Evolutionary conservation across 148 eudicot species (phyloP).

Genomic region (Vaccinium macrocarpon): DNA sequence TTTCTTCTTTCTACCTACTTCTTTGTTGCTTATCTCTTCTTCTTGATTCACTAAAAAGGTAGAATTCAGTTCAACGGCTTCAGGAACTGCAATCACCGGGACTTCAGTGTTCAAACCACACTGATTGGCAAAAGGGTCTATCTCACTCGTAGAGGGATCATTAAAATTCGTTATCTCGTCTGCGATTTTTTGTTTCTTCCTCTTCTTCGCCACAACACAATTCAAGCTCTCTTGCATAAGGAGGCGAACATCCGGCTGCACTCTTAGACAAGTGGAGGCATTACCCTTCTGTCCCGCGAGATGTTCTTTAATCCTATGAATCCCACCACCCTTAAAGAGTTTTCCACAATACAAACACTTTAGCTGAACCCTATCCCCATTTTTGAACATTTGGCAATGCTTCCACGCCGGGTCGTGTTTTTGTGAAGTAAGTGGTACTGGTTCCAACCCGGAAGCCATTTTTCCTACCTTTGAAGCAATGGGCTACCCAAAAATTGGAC

Average conservation of each 20-base stretch:
- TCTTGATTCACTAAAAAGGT: conserved; percentile 35
- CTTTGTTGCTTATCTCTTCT: conserved; percentile 36
- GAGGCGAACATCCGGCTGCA: conserved; percentile 53
- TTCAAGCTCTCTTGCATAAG: conserved; percentile 77
- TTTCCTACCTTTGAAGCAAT: background rate
- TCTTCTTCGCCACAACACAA: conserved; percentile 60
- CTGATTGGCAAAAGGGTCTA: conserved; percentile 35
- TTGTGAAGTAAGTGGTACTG: conserved; percentile 69
- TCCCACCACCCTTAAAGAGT: conserved; percentile 91
- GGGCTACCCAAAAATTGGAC: background rate
- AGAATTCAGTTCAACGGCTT: conserved; percentile 41
- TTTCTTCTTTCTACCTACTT: conserved; percentile 52
- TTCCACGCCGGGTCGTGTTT: conserved; percentile 98
- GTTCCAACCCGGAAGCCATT: conserved; percentile 65
- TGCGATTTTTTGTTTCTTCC: conserved; percentile 63
- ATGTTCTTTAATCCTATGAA: conserved; percentile 90
- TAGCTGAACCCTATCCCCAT: conserved; percentile 69
- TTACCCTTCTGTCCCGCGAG: conserved; percentile 82
- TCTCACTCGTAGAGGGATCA: conserved; percentile 28
- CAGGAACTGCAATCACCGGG: conserved; percentile 43
- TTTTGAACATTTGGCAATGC: conserved; percentile 79
- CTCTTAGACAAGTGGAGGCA: conserved; percentile 62
- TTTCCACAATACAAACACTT: conserved; percentile 85
- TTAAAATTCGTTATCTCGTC: conserved; percentile 42
- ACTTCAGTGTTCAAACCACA: conserved; percentile 46